phyloP scores from a whole-genome alignment of 2,329 filamentous ascomycete species.

The Claviceps spartinae region DNA sequence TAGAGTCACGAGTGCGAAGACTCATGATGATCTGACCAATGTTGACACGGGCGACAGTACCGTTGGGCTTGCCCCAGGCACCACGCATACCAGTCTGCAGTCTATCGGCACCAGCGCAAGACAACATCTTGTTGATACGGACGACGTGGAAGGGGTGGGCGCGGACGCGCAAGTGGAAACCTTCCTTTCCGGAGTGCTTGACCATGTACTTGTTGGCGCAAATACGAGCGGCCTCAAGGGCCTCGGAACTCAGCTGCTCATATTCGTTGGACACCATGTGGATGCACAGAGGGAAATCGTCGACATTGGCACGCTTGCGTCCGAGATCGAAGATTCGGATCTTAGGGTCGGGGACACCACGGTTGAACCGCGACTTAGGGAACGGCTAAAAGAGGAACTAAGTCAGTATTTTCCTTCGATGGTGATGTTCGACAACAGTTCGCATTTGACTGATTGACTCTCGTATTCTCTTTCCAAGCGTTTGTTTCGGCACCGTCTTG shows the following conservation, averaged over 20 bases:
- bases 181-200: conserved; percentile 59
- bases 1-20: conserved; percentile 89
- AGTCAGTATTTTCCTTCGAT: neutral
- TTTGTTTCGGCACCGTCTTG: neutral
- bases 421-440: neutral
- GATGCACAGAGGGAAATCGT: conserved; percentile 98
- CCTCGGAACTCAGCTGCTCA: conserved; percentile 99
- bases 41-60: conserved; percentile 98
- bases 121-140: conserved; percentile 99
- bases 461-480: neutral
- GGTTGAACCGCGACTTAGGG: conserved; percentile 99
- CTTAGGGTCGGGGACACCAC: conserved; percentile 80
- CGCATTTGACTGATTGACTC: neutral
- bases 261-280: conserved; percentile 99
- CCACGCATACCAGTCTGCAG: conserved; percentile 99
- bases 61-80: conserved; percentile 99
- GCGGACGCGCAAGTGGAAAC: conserved; percentile 64
- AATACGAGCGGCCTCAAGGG: conserved; percentile 98
- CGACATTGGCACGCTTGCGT: conserved; percentile 95
- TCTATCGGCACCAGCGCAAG: conserved; percentile 99
- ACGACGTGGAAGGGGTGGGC: conserved; percentile 99
- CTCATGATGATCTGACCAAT: conserved; percentile 98
- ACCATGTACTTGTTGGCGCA: conserved; percentile 98
- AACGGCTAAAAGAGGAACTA: conserved; percentile 51
- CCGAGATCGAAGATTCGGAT: conserved; percentile 98